These are phyloP conservation scores for Agrocybe chaxingu DNA, from an alignment of 768 basidiomycete species.

Conservation along the genomic window DNA sequence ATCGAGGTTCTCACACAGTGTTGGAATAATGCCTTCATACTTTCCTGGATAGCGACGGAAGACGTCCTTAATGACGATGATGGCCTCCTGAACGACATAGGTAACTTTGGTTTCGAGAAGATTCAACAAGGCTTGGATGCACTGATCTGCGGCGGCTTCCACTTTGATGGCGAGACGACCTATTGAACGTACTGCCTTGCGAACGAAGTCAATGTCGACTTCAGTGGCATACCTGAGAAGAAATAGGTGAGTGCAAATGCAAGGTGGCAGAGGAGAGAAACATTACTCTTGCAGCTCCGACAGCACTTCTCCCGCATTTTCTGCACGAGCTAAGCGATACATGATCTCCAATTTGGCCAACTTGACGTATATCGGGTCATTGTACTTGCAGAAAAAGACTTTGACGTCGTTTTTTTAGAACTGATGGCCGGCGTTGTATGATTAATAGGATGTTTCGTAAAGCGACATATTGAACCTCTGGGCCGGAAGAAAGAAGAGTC, in stretches of 20 bases:
- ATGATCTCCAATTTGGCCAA: slow-evolving; percentile 98
- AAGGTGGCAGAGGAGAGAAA: background rate
- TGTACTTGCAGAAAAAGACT: slow-evolving; percentile 99
- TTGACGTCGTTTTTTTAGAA: slow-evolving; percentile 95
- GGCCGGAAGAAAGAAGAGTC: slow-evolving; percentile 91
- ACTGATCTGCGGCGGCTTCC: slow-evolving; percentile 80
- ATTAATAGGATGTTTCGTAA: slow-evolving; percentile 95
- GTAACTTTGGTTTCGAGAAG: slow-evolving; percentile 92
- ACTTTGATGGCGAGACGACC: slow-evolving; percentile 99
- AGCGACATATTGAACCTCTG: slow-evolving; percentile 98
- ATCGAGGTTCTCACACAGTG: slow-evolving; percentile 89
- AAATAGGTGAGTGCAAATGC: background rate
- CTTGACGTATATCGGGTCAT: slow-evolving; percentile 99
- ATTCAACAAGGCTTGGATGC: slow-evolving; percentile 81
- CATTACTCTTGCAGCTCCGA: slow-evolving; percentile 92
- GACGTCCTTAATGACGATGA: slow-evolving; percentile 97
- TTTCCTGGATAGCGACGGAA: slow-evolving; percentile 95
- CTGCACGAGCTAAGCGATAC: slow-evolving; percentile 94
- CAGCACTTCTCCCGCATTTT: slow-evolving; percentile 89
- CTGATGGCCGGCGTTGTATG: slow-evolving; percentile 89
- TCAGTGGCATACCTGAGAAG: slow-evolving; percentile 86
- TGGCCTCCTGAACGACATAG: slow-evolving; percentile 96
- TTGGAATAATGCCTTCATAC: slow-evolving; percentile 96
- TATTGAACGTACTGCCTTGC: slow-evolving; percentile 96
- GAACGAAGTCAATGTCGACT: slow-evolving; percentile 96